phyloP scores from a whole-genome alignment of 2,329 filamentous ascomycete genomes.

The Fusarium temperatum region DNA sequence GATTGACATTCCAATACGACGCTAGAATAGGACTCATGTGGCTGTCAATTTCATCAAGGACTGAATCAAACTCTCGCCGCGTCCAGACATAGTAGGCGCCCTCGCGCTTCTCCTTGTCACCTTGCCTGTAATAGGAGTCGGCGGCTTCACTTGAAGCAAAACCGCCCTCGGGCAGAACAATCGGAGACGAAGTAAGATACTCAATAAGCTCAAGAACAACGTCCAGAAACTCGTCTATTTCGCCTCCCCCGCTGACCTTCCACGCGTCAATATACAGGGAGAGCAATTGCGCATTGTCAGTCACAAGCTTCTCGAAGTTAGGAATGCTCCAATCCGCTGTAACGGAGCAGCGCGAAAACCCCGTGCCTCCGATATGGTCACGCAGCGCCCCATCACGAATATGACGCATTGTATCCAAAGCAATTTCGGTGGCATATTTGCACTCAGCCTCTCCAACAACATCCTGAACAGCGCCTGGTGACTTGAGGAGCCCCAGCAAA shows the following conservation, averaged over 20 bases:
- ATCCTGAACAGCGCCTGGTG: conserved; percentile 77
- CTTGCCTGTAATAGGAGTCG: conserved; percentile 79
- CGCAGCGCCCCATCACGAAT: conserved; percentile 69
- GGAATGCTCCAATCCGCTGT: conserved; percentile 93
- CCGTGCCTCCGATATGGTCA: conserved; percentile 63
- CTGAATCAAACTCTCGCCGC: conserved; percentile 80
- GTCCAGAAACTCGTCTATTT: conserved; percentile 76
- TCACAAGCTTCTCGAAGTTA: conserved; percentile 97
- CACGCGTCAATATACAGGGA: conserved; percentile 89
- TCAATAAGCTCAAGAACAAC: conserved; percentile 83
- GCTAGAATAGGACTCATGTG: conserved; percentile 78
- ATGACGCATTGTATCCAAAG: conserved; percentile 78
- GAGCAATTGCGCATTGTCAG: conserved; percentile 88
- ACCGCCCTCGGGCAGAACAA: conserved; percentile 74
- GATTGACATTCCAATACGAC: conserved; percentile 82
- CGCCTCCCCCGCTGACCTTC: conserved; percentile 61
- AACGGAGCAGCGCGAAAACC: conserved; percentile 80
- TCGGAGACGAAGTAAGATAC: conserved; percentile 80
- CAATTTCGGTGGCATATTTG: conserved; percentile 78
- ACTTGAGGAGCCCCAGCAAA: conserved; percentile 76
- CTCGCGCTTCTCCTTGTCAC: conserved; percentile 84
- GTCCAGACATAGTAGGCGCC: conserved; percentile 98
- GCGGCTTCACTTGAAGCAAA: conserved; percentile 92
- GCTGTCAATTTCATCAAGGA: conserved; percentile 62
- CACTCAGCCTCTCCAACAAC: conserved; percentile 88